Conservation (phyloP, 2,329 filamentous ascomycete species). For the Helicocarpus griseus region DNA sequence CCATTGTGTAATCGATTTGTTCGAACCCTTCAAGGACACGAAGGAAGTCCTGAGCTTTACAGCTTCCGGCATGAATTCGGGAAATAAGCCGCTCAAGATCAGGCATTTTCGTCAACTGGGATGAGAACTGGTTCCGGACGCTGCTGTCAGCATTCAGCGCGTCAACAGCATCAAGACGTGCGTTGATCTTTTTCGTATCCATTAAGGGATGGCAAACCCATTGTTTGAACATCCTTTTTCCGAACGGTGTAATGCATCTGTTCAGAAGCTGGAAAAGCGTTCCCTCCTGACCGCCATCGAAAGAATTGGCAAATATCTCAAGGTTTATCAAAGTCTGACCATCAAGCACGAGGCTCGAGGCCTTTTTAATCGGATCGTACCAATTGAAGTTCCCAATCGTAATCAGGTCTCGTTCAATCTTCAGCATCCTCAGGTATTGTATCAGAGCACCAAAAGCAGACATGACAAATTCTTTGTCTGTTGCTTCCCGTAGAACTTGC, state of each 20-base stretch:
- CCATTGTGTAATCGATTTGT: constrained; percentile 92
- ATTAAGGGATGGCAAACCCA: constrained; percentile 96
- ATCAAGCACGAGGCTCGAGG: constrained; percentile 80
- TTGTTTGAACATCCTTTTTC: constrained; percentile 88
- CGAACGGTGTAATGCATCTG: constrained; percentile 90
- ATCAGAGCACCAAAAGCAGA: constrained; percentile 83
- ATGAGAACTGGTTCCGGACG: constrained; percentile 77
- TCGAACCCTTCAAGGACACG: constrained; percentile 92
- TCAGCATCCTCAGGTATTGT: constrained; percentile 75
- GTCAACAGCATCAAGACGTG: constrained; percentile 87
- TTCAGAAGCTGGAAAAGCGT: constrained; percentile 88
- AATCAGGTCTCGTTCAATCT: constrained; percentile 77
- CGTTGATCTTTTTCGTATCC: constrained; percentile 79
- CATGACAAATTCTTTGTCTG: constrained; percentile 73
- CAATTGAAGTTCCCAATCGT: constrained; percentile 83
- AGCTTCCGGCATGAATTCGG: constrained; percentile 83
- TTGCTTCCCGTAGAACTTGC: constrained; percentile 57
- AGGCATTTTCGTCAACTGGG: constrained; percentile 81
- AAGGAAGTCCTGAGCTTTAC: constrained; percentile 84
- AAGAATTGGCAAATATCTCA: constrained; percentile 91
- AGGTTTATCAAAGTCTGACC: constrained; percentile 95
- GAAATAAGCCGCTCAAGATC: constrained; percentile 92
- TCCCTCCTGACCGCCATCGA: constrained; percentile 73
- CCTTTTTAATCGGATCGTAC: constrained; percentile 89
- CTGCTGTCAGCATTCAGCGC: constrained; percentile 74